A percentile compares a stretch with the other conserved stretches of the same genome.
phyloP scores from a whole-genome alignment of 176 grass and related monocot genomes.

The Pontederia paniculata region DNA sequence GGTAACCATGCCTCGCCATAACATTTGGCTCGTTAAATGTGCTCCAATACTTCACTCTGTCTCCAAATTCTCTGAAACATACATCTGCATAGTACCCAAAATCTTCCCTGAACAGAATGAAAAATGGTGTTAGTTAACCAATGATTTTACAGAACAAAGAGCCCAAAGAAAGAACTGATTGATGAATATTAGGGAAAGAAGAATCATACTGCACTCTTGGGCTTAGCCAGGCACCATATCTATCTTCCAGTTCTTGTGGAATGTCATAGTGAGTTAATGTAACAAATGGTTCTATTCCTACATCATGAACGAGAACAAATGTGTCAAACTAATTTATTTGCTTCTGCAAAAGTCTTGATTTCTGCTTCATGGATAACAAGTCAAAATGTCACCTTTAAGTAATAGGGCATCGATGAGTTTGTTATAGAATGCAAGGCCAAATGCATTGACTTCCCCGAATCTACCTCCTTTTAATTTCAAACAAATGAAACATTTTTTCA shows the following conservation, averaged over 20 bases:
- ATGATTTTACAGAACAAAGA: neutral
- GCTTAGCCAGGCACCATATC: constrained; percentile 46
- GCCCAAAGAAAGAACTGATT: neutral
- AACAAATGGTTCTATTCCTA: constrained; percentile 70
- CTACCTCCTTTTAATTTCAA: too few species aligned
- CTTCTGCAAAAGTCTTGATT: too few species aligned
- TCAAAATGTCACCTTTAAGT: too few species aligned
- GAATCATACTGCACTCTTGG: constrained; percentile 46
- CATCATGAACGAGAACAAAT: neutral
- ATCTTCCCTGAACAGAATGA: constrained; percentile 40
- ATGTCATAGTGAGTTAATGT: constrained; percentile 53
- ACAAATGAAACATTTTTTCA: too few species aligned
- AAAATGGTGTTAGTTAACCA: neutral
- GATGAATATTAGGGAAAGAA: neutral
- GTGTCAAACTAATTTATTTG: neutral
- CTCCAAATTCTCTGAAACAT: constrained; percentile 62
- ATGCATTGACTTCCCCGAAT: too few species aligned
- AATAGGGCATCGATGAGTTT: too few species aligned
- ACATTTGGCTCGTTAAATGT: constrained; percentile 56
- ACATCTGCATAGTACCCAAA: constrained; percentile 34
- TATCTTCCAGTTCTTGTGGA: constrained; percentile 35
- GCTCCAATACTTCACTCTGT: constrained; percentile 55
- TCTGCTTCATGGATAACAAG: too few species aligned
- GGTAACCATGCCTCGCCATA: constrained; percentile 18
- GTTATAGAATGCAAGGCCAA: too few species aligned